Percentiles rank a stretch among this genome's conserved stretches.
phyloP scores from a whole-genome alignment of 345 rosid species.

The Anastatica hierochuntica region DNA sequence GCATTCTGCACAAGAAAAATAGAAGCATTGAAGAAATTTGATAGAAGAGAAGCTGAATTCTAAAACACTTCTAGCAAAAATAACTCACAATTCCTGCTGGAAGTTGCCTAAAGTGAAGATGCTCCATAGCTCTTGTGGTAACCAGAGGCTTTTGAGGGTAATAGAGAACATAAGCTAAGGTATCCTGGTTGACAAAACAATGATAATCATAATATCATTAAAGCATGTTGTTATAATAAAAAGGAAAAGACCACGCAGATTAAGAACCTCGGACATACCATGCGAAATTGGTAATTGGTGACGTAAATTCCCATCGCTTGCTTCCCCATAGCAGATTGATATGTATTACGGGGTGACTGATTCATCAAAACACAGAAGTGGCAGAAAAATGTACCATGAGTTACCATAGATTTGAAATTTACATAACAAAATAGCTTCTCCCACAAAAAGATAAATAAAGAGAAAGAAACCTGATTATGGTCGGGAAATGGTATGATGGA shows the following conservation, averaged over 20 bases:
- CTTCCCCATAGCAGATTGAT: constrained; percentile 99
- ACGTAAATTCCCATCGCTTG: constrained; percentile 99
- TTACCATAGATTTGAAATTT: constrained; percentile 8
- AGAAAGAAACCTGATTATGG: constrained; percentile 96
- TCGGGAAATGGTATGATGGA: constrained; percentile 99
- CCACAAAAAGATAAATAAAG: not conserved
- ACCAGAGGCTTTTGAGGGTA: constrained; percentile 98
- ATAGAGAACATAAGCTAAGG: constrained; percentile 91
- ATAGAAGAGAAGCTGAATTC: not conserved
- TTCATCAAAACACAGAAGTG: not conserved
- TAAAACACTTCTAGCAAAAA: not conserved
- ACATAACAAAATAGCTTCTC: not conserved
- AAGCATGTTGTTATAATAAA: not conserved
- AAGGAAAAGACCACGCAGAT: not conserved
- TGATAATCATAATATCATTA: not conserved
- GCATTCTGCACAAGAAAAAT: constrained; percentile 56
- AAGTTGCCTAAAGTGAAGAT: constrained; percentile 98
- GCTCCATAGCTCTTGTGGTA: constrained; percentile 99
- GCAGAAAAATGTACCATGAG: too few species aligned
- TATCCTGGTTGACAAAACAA: constrained; percentile 46
- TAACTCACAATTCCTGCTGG: constrained; percentile 93
- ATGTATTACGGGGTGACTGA: constrained; percentile 99
- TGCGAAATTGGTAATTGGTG: constrained; percentile 93
- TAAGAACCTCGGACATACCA: constrained; percentile 40
- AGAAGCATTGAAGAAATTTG: not conserved